These are phyloP conservation scores for Trichoderma sp. DNA, from an alignment of 2,329 filamentous ascomycete genomes.

Conservation along the genomic window DNA sequence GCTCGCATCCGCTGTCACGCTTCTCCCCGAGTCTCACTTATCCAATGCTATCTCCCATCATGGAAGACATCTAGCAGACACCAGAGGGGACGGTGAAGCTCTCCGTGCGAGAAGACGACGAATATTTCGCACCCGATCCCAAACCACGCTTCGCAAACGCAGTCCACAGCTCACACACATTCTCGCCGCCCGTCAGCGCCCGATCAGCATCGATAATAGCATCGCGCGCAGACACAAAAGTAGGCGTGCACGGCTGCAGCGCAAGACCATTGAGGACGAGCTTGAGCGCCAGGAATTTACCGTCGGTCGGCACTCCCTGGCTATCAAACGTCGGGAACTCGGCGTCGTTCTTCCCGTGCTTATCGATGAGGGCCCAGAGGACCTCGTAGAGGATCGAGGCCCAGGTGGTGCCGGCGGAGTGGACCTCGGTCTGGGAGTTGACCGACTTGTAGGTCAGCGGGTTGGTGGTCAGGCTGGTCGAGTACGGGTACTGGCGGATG, in stretches of 20 bases:
- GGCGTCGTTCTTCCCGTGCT: constrained; percentile 53
- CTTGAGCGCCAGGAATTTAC: constrained; percentile 55
- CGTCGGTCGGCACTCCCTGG: constrained; percentile 54
- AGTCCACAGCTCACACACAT: constrained; percentile 56
- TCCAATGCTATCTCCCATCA: neutral
- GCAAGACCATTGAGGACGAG: constrained; percentile 56
- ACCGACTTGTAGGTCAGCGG: constrained; percentile 52
- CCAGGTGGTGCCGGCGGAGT: constrained; percentile 56
- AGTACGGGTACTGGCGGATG: constrained; percentile 55
- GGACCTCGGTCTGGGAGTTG: constrained; percentile 45
- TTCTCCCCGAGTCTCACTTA: neutral
- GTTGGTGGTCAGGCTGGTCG: constrained; percentile 53
- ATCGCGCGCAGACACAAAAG: constrained; percentile 55
- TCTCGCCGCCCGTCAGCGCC: constrained; percentile 53
- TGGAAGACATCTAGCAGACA: constrained; percentile 31
- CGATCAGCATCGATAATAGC: constrained; percentile 59
- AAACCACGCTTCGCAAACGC: constrained; percentile 61
- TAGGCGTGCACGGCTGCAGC: constrained; percentile 60
- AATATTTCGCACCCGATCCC: constrained; percentile 44
- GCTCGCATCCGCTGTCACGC: neutral
- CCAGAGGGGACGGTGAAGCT: constrained; percentile 38
- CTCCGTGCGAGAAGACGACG: constrained; percentile 36
- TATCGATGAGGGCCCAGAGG: constrained; percentile 60
- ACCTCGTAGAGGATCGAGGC: constrained; percentile 58
- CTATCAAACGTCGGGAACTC: constrained; percentile 46